These are phyloP conservation scores for Aeschynomene evenia DNA, from an alignment of 306 rosid genomes.

Conservation along the genomic window DNA sequence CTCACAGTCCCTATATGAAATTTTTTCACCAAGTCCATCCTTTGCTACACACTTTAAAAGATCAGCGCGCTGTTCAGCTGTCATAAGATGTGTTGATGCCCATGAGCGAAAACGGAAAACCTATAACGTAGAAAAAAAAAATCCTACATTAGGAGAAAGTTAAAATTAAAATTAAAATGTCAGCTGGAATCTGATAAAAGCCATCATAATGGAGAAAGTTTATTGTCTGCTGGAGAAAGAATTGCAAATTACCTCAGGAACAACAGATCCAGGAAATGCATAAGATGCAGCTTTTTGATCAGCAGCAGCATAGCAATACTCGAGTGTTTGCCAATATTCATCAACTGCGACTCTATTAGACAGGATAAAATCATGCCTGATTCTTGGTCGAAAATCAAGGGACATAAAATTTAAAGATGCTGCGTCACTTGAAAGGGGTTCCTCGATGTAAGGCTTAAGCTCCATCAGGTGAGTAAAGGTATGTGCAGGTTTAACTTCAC, in stretches of 20 bases:
- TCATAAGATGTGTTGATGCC: conserved; percentile 82
- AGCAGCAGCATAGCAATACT: conserved; percentile 85
- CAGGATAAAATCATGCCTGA: conserved; percentile 90
- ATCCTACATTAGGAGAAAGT: neutral
- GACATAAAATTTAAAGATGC: conserved; percentile 53
- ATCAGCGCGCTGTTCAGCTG: conserved; percentile 78
- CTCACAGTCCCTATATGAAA: conserved; percentile 69
- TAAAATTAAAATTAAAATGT: conserved; percentile 17
- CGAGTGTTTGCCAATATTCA: conserved; percentile 91
- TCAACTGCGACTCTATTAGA: conserved; percentile 74
- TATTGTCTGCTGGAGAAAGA: neutral
- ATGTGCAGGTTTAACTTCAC: conserved; percentile 37
- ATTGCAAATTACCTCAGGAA: conserved; percentile 64
- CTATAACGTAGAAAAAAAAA: conserved; percentile 42
- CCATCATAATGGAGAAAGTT: conserved; percentile 2
- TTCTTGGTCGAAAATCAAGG: conserved; percentile 85
- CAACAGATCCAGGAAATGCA: conserved; percentile 96
- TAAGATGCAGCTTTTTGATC: conserved; percentile 67
- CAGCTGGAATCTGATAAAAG: conserved; percentile 15
- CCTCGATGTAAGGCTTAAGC: conserved; percentile 88
- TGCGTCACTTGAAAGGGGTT: conserved; percentile 74
- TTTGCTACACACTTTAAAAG: conserved; percentile 54
- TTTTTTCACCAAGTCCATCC: conserved; percentile 55
- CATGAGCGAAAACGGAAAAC: conserved; percentile 72
- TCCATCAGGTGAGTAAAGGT: conserved; percentile 71